Evolutionary conservation across 306 rosid species (phyloP).

Genomic region (Begonia fuchsioides): DNA sequence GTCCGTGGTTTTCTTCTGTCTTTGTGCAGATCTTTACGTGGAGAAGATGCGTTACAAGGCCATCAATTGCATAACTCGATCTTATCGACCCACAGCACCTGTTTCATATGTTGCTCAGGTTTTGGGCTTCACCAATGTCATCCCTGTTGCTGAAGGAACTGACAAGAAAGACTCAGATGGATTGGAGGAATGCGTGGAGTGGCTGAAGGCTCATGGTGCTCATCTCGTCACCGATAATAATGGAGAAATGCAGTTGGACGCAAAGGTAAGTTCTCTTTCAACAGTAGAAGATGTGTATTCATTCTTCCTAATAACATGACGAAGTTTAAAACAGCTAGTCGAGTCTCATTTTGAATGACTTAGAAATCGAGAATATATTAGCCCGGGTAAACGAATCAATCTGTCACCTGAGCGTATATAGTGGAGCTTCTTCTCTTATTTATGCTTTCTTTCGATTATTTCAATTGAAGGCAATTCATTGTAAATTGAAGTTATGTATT

Average conservation of each 20-base stretch:
- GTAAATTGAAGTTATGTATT: too few species aligned
- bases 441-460: too few species aligned
- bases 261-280: constrained; percentile 47
- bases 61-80: constrained; percentile 81
- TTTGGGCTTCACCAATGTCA: constrained; percentile 46
- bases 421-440: too few species aligned
- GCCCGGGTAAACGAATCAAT: too few species aligned
- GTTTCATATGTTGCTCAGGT: constrained; percentile 70
- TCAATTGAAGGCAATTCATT: too few species aligned
- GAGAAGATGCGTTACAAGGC: constrained; percentile 96
- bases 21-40: constrained; percentile 60
- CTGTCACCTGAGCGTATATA: too few species aligned
- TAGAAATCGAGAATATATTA: too few species aligned
- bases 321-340: too few species aligned
- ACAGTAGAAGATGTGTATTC: too few species aligned
- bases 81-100: constrained; percentile 81
- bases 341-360: too few species aligned
- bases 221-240: constrained; percentile 38
- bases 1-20: neutral
- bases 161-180: constrained; percentile 47
- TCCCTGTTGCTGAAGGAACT: constrained; percentile 25
- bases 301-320: too few species aligned
- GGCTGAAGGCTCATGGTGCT: constrained; percentile 95
- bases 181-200: constrained; percentile 73
- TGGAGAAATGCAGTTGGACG: constrained; percentile 59